These are phyloP conservation scores for Exophiala dermatitidis DNA, from an alignment of 2,329 filamentous ascomycete species.

Conservation along the genomic window DNA sequence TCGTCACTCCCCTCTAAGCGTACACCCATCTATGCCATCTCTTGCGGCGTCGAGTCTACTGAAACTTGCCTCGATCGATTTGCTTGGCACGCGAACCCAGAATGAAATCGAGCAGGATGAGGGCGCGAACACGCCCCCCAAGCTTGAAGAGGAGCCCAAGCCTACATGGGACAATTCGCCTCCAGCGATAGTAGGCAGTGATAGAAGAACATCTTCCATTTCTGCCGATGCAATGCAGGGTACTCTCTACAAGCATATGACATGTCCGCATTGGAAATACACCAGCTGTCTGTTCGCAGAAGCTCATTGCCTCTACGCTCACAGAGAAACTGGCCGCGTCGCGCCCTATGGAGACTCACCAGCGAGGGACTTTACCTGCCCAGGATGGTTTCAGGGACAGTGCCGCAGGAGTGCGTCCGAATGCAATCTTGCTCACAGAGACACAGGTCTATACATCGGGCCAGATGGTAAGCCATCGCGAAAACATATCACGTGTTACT, in stretches of 20 bases:
- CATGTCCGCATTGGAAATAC: constrained; percentile 15
- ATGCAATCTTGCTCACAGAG: constrained; percentile 11
- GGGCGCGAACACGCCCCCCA: background rate
- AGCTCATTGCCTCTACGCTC: constrained; percentile 18
- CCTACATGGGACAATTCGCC: background rate
- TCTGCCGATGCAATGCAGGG: background rate
- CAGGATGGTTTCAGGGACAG: background rate
- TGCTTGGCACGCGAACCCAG: background rate
- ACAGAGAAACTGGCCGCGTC: constrained; percentile 14
- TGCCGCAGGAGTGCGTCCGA: constrained; percentile 1
- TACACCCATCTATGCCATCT: background rate
- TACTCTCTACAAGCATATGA: constrained; percentile 18
- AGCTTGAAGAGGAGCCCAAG: background rate
- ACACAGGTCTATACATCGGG: constrained; percentile 17
- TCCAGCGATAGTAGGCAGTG: background rate
- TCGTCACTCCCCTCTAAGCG: background rate
- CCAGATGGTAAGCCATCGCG: constrained; percentile 2
- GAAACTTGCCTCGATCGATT: background rate
- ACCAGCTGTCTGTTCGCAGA: constrained; percentile 8
- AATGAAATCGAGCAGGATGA: background rate
- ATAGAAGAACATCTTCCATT: background rate
- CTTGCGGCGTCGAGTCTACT: background rate
- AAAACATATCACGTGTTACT: constrained; percentile 22
- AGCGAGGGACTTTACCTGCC: constrained; percentile 21
- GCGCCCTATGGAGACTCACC: background rate